Base-by-base conservation (phyloP, 768 basidiomycete genomes). In the Lentinula sp. region DNA sequence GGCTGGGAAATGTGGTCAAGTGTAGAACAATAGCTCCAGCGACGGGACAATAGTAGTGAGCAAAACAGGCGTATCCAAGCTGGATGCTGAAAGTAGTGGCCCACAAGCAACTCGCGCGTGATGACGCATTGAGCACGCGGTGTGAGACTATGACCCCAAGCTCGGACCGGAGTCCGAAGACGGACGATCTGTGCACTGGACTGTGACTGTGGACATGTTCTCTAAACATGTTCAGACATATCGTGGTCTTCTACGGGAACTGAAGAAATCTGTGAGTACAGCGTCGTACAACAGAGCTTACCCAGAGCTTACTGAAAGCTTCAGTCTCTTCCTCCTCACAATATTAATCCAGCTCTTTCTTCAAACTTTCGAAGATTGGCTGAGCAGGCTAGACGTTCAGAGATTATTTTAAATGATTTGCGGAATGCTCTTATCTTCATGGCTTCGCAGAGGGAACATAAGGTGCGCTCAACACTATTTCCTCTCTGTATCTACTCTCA, bases 361-460 rank as follows among this genome's bases (percentile, higher is more conserved):
- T 68, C 76, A 37, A 80, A 77, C 65, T 78, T 89, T 63, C 87
- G 89, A 28, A 65, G 74, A 4, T 67, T 89, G 54, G 79, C 85
- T 35, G 82, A 84, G 64, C 71, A 74, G 59, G 69, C 70, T 35
- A 66, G 72, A 55, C 66, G 66, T 60, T 66, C 71, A 8, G 65
- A 70, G 10, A 66, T 67, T 35, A 61, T 83, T 32, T 69, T 76
- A 15, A 73, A 75, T 10, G 86, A 86, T 64, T 69, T 86, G n/a
- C 74, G 83, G 61, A 84, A 88, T 65, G 77, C 81, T 2, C 70
- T 84, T 43, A 77, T 85, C 4, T 93, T 94, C 71, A 70, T 96
- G 71, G 75, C 76, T 46, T 84, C 91, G 7, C 87, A 92, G 68
- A 76, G 89, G 62, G 81, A 85, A 68, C 79, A 96, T 77, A 90